A percentile compares a stretch with the other conserved stretches of the same genome.
Conservation (phyloP, 768 basidiomycete genomes). For the Russula abietina region DNA sequence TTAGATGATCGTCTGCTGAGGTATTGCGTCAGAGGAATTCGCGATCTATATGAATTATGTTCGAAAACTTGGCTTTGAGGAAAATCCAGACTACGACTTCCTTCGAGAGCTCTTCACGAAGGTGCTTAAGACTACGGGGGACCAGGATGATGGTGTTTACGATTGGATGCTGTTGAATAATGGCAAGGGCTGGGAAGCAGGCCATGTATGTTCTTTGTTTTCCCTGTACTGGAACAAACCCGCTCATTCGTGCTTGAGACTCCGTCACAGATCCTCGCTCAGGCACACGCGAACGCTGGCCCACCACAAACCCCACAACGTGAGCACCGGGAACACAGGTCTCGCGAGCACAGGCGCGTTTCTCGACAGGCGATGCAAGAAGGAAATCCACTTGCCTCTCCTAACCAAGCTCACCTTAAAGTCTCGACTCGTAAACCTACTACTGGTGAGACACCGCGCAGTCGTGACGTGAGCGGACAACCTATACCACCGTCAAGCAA, state of each 20-base stretch:
- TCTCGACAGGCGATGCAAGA: slow-evolving; percentile 52
- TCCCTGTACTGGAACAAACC: background rate
- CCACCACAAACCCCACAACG: slow-evolving; percentile 51
- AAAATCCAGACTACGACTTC: slow-evolving; percentile 97
- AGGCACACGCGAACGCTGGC: slow-evolving; percentile 51
- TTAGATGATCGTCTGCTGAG: slow-evolving; percentile 1
- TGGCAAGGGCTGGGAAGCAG: slow-evolving; percentile 94
- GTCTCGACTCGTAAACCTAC: slow-evolving; percentile 43
- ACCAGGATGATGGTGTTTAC: slow-evolving; percentile 86
- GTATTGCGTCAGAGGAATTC: slow-evolving; percentile 72
- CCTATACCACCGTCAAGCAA: slow-evolving; percentile 61
- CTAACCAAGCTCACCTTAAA: slow-evolving; percentile 63
- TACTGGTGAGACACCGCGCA: slow-evolving; percentile 43
- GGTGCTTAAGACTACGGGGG: slow-evolving; percentile 80
- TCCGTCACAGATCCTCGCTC: slow-evolving; percentile 39
- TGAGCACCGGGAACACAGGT: slow-evolving; percentile 49
- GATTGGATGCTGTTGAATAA: slow-evolving; percentile 96
- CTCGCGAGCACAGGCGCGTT: slow-evolving; percentile 40
- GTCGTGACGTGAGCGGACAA: slow-evolving; percentile 51
- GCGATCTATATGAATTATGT: slow-evolving; percentile 99
- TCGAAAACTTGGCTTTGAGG: slow-evolving; percentile 96
- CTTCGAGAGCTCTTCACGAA: slow-evolving; percentile 91
- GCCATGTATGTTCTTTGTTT: slow-evolving; percentile 51
- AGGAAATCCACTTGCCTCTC: slow-evolving; percentile 52
- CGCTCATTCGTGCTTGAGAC: slow-evolving; percentile 32